A percentile compares a stretch with the other conserved stretches of the same genome.
phyloP scores from a whole-genome alignment of 1,139 yeast species.

The Casaregolazyma lundiana region DNA sequence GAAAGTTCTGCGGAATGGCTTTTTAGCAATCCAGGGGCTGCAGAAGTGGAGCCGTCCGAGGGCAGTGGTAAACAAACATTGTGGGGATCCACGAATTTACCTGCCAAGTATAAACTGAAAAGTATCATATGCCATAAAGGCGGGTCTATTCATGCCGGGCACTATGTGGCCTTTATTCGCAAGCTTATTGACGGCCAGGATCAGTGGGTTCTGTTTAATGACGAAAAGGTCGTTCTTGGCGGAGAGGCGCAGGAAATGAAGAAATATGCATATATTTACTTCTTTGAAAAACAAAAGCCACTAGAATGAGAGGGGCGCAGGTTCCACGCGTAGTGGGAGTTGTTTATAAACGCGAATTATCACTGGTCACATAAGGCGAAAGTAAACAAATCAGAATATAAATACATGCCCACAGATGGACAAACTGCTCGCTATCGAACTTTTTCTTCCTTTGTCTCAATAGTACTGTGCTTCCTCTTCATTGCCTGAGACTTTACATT shows the following conservation, averaged over 20 bases:
- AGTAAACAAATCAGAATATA: not conserved
- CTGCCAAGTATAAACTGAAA: constrained; percentile 48
- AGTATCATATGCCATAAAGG: constrained; percentile 94
- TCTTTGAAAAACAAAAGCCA: constrained; percentile 30
- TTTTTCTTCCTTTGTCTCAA: not conserved
- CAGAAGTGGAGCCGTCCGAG: constrained; percentile 22
- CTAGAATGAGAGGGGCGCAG: not conserved
- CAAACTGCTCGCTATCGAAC: not conserved
- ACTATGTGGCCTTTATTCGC: constrained; percentile 78
- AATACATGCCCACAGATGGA: not conserved
- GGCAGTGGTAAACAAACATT: constrained; percentile 13
- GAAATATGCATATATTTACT: constrained; percentile 50
- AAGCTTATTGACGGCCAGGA: constrained; percentile 39
- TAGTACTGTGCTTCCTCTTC: not conserved
- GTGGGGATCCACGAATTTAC: constrained; percentile 25
- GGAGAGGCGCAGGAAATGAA: constrained; percentile 53
- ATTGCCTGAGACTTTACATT: not conserved
- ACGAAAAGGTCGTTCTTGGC: constrained; percentile 82
- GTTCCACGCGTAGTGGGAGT: not conserved
- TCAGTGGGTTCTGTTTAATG: constrained; percentile 87
- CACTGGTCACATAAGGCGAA: not conserved
- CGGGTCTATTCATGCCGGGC: constrained; percentile 90
- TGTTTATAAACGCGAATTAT: not conserved
- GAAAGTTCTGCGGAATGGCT: constrained; percentile 90
- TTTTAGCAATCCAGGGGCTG: constrained; percentile 59